phyloP scores from a whole-genome alignment of 306 rosid genomes.

The Sophora flavescens region DNA sequence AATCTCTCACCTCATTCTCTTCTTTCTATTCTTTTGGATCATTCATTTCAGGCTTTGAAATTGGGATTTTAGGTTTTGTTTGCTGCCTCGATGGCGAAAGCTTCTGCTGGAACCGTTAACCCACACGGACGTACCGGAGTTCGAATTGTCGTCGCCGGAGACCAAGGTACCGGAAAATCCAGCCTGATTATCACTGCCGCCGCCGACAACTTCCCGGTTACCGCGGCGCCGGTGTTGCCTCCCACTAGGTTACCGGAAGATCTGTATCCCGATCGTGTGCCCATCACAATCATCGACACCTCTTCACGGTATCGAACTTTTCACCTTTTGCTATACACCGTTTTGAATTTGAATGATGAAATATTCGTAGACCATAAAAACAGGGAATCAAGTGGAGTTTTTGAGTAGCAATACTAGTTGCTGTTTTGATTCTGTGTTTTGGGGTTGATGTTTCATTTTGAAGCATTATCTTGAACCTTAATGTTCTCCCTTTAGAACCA shows the following conservation, averaged over 20 bases:
- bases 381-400: not conserved
- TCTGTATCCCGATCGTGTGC: slow-evolving; percentile 90
- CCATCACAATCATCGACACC: slow-evolving; percentile 89
- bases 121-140: slow-evolving; percentile 68
- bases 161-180: slow-evolving; percentile 88
- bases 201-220: slow-evolving; percentile 75
- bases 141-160: slow-evolving; percentile 95
- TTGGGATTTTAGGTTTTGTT: slow-evolving; percentile 15
- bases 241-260: slow-evolving; percentile 89
- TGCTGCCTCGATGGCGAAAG: slow-evolving; percentile 63
- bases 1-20: not conserved
- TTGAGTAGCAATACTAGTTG: not conserved
- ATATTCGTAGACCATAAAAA: not conserved
- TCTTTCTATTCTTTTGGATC: not conserved
- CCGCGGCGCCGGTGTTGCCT: slow-evolving; percentile 83
- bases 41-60: not conserved
- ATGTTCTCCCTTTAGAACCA: not conserved
- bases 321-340: not conserved
- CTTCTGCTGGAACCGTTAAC: slow-evolving; percentile 60
- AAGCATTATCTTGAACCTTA: not conserved
- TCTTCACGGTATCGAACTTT: slow-evolving; percentile 73
- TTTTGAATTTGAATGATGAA: not conserved
- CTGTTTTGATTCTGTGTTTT: not conserved
- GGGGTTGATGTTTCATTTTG: not conserved
- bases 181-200: slow-evolving; percentile 92